Conservation (phyloP, 2,329 filamentous ascomycete genomes). For the Thyridium curvatum region DNA sequence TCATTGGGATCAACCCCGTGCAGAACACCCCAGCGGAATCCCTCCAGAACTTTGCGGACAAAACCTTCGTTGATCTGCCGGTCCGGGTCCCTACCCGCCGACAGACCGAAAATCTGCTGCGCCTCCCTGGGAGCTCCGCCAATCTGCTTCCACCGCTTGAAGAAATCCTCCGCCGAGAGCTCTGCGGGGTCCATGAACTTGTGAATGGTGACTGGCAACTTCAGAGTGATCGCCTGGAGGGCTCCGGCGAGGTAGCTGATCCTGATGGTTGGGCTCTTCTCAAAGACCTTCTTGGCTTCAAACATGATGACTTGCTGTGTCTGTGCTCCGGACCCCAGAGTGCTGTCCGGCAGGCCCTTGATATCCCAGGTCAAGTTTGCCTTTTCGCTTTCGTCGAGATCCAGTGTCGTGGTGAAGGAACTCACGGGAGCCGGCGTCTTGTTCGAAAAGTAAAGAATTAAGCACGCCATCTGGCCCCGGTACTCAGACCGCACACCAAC, state of each 20-base stretch:
- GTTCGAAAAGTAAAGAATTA: conserved; percentile 95
- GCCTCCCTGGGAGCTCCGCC: conserved; percentile 81
- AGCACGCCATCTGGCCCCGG: conserved; percentile 86
- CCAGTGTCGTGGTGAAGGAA: conserved; percentile 90
- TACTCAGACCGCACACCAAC: conserved; percentile 91
- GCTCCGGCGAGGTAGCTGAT: conserved; percentile 93
- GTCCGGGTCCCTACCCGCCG: conserved; percentile 41
- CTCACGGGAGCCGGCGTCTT: conserved; percentile 79
- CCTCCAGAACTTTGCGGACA: conserved; percentile 67
- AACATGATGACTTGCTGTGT: conserved; percentile 94
- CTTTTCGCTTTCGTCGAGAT: conserved; percentile 65
- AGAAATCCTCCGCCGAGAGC: conserved; percentile 86
- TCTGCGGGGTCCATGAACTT: conserved; percentile 96
- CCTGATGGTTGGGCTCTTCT: conserved; percentile 80
- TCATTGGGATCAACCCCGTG: conserved; percentile 83
- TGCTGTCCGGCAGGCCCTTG: conserved; percentile 82
- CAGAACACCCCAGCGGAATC: conserved; percentile 85
- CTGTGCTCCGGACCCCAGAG: conserved; percentile 67
- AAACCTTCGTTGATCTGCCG: conserved; percentile 65
- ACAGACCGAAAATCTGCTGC: conserved; percentile 75
- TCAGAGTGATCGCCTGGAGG: conserved; percentile 84
- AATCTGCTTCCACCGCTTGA: conserved; percentile 99
- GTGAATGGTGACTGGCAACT: conserved; percentile 81
- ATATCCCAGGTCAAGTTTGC: conserved; percentile 73
- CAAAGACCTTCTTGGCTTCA: conserved; percentile 75